Conservation (phyloP, 2,329 filamentous ascomycete genomes). For the Botrytis byssoidea region DNA sequence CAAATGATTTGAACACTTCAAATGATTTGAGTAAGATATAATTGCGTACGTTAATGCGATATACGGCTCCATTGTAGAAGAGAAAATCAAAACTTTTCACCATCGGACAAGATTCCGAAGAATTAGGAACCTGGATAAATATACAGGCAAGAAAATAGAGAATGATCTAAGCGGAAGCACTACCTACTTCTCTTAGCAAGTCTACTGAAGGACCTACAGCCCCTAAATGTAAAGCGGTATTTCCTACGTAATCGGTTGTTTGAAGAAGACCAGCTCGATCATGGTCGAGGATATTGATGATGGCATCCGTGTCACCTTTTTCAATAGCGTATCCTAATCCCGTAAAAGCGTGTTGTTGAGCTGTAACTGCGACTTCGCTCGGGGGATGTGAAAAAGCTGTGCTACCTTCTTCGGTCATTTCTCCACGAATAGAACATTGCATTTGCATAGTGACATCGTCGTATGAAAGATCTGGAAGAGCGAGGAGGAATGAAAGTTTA, state of each 20-base stretch:
- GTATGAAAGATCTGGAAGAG: constrained; percentile 55
- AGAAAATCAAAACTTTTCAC: not conserved
- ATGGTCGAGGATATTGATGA: constrained; percentile 35
- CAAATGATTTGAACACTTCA: not conserved
- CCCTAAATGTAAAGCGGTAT: constrained; percentile 43
- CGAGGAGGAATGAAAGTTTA: constrained; percentile 50
- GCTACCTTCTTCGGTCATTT: constrained; percentile 52
- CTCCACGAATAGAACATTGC: constrained; percentile 61
- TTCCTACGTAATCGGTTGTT: constrained; percentile 42
- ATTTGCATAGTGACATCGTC: constrained; percentile 61
- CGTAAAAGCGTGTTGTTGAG: constrained; percentile 56
- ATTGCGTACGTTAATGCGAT: not conserved
- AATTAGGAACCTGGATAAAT: not conserved
- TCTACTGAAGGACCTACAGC: constrained; percentile 47
- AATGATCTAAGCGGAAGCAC: not conserved
- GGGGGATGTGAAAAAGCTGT: constrained; percentile 57
- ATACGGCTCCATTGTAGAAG: not conserved
- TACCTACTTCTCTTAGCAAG: constrained; percentile 55
- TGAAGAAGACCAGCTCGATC: constrained; percentile 38
- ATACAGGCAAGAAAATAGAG: not conserved
- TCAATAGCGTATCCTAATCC: constrained; percentile 63
- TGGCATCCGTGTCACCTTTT: constrained; percentile 52
- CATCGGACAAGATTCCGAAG: not conserved
- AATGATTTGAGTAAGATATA: not conserved
- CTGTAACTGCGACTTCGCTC: constrained; percentile 34